Evolutionary conservation across 768 basidiomycete genomes (phyloP), one percentile per base, ranked within the genome.

Genomic region (Termitomyces sp.): DNA sequence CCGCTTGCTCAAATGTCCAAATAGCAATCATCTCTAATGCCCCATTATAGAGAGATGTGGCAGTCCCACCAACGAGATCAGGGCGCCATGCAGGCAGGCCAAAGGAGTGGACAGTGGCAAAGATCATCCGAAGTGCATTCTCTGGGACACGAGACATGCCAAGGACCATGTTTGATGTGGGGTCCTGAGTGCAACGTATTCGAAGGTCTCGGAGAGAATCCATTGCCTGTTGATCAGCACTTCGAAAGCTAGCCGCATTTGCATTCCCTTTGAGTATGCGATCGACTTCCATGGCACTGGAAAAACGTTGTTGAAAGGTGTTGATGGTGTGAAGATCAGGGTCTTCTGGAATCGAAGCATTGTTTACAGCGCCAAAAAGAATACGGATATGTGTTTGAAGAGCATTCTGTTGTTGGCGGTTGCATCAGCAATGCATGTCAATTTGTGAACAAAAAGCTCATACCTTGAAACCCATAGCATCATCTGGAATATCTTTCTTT

Each of bases 101-200:
- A 49, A 49, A 58, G n/a, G 36, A 49, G 36, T 58, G 57, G 24
- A 49, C 36, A 35, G 46, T 49, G 3, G 28, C 57, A 20, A 58
- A 58, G 33, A 58, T 58, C 11, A 49, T 45, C 8, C 15, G 36
- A n/a, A n/a, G n/a, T n/a, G n/a, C n/a, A n/a, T n/a, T n/a, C n/a
- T n/a, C n/a, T n/a, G n/a, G n/a, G n/a, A n/a, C n/a, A n/a, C n/a
- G n/a, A n/a, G n/a, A n/a, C n/a, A n/a, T n/a, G n/a, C n/a, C n/a
- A n/a, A n/a, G n/a, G n/a, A n/a, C n/a, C n/a, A n/a, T n/a, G n/a
- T n/a, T n/a, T n/a, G n/a, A n/a, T n/a, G n/a, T n/a, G 46, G 44
- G n/a, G 0, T 44, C 33, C 20, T 58, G 45, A 46, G 45, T 20
- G 5, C 45, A 46, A 46, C 12, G 7, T 46, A 46, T 46, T 46